phyloP scores from a whole-genome alignment of 345 rosid species.

The Euphorbia lathyris region DNA sequence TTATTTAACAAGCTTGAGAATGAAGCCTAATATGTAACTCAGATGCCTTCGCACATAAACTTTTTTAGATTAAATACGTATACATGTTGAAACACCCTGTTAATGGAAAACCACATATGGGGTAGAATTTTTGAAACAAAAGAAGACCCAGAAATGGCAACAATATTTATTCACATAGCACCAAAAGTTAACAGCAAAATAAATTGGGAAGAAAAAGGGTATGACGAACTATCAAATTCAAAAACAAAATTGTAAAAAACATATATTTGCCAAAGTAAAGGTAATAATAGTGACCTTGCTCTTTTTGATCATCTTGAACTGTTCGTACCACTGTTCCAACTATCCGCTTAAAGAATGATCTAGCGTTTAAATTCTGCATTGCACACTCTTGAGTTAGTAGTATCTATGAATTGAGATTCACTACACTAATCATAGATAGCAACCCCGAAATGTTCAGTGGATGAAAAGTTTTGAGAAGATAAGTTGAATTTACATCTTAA shows the following conservation, averaged over 20 bases:
- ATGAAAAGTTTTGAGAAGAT: background rate
- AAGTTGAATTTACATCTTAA: background rate
- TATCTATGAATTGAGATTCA: background rate
- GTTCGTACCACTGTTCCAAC: slow-evolving; percentile 87
- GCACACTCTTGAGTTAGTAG: slow-evolving; percentile 21
- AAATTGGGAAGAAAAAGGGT: background rate
- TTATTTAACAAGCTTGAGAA: background rate
- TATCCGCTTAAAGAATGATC: slow-evolving; percentile 73
- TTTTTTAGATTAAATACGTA: background rate
- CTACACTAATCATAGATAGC: background rate
- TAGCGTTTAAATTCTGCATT: slow-evolving; percentile 65
- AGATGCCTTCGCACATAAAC: background rate
- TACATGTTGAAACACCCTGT: background rate
- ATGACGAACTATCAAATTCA: background rate
- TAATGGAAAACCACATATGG: slow-evolving; percentile 1
- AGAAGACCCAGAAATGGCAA: background rate
- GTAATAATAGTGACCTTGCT: slow-evolving; percentile 62
- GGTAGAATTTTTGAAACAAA: background rate
- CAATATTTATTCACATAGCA: background rate
- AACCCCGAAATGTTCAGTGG: background rate
- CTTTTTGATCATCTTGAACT: slow-evolving; percentile 90
- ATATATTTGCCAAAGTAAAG: background rate
- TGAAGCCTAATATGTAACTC: background rate
- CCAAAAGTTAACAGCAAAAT: background rate
- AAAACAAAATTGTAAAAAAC: background rate